Base-by-base conservation (phyloP, 345 rosid species). In the Anacardium occidentale region DNA sequence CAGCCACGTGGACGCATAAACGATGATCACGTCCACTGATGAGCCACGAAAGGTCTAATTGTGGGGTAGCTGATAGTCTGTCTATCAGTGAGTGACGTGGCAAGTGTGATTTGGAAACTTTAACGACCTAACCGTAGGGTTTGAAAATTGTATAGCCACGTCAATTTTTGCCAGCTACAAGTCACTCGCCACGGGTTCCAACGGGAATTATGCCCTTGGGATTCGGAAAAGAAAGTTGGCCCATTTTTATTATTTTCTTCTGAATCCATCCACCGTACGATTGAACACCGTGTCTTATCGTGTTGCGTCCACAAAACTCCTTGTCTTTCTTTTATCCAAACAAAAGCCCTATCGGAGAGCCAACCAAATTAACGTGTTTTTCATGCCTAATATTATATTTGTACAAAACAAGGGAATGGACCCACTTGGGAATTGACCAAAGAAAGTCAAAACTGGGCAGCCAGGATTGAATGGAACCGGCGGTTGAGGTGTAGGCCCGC, bases 141-240 rank as follows among this genome's bases (percentile, higher is more conserved):
- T 57, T 45, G n/a, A 42, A 50, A 77, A 65, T 62, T n/a, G 44
- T 17, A 59, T 3, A 64, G 75, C 61, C 76, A 79, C 71, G 79
- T 79, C 74, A 72, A 69, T 24, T 10, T 61, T 70, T 37, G 87
- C 86, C 91, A 87, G 88, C 91, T 85, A 81, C 32, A 76, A 67
- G 68, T 75, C 87, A 87, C 85, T 73, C 2, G 4, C 55, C 51
- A n/a, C 83, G 80, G 81, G 86, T 74, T 69, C 81, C 79, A 61
- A 75, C 58, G 84, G 70, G 80, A 81, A 81, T 76, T 73, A 73
- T 42, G 15, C 25, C 64, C 55, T 80, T 0, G 81, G 78, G 81
- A 82, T 80, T 80, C 82, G 79, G 45, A 56, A 60, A 44, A 22
- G 24, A 14, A 24, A 14, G 29, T 25, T 72, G 70, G 42, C 18